Conservation (phyloP, 2,329 filamentous ascomycete genomes). For the Fusarium albidum region DNA sequence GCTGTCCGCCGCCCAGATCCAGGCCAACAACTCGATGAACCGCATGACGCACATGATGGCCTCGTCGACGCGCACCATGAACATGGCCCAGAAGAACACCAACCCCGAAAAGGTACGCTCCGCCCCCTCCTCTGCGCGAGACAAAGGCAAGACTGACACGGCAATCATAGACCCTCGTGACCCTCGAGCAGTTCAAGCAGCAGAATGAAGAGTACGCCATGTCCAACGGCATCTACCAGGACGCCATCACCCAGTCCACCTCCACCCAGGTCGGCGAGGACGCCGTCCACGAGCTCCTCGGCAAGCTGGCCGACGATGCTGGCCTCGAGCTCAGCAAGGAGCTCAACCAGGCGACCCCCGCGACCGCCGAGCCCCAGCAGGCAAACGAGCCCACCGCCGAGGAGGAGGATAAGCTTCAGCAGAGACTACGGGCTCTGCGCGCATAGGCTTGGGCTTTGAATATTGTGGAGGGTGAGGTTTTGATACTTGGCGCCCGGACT, state of each 20-base stretch:
- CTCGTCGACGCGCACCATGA: conserved; percentile 66
- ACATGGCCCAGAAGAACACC: conserved; percentile 63
- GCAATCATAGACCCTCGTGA: conserved; percentile 59
- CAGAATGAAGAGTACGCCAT: conserved; percentile 72
- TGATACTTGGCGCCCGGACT: not conserved
- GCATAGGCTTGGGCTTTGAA: conserved; percentile 47
- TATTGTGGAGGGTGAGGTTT: not conserved
- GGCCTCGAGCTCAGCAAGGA: conserved; percentile 84
- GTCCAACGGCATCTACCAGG: conserved; percentile 81
- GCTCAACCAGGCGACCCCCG: conserved; percentile 66
- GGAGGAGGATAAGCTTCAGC: conserved; percentile 78
- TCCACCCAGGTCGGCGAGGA: conserved; percentile 78
- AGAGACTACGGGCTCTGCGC: conserved; percentile 63
- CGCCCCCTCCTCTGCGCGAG: not conserved
- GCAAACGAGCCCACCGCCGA: conserved; percentile 75
- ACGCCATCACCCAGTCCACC: conserved; percentile 82
- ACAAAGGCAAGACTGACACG: conserved; percentile 6
- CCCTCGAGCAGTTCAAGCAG: conserved; percentile 67
- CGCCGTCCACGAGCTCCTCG: conserved; percentile 85
- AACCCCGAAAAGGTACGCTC: conserved; percentile 63
- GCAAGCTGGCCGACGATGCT: conserved; percentile 86
- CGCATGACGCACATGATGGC: conserved; percentile 72
- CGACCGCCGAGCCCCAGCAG: conserved; percentile 66
- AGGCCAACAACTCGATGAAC: conserved; percentile 72
- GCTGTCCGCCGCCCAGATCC: conserved; percentile 66